phyloP scores from a whole-genome alignment of 176 grass and related monocot species.

The Avena atlantica region DNA sequence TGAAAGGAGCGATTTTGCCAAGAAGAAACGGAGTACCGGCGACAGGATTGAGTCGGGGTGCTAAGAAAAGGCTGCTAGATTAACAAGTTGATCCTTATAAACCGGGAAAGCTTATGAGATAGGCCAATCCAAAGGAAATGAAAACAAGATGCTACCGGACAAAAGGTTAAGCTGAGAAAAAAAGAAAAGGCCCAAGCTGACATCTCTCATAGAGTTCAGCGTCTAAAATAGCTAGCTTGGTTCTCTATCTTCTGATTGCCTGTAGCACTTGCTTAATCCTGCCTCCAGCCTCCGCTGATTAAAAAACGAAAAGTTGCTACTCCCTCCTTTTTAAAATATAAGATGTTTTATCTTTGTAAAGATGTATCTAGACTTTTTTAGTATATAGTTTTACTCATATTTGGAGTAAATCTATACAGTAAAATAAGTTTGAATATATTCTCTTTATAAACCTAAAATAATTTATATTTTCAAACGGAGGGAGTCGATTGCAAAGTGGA shows the following conservation, averaged over 20 bases:
- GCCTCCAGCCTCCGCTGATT: neutral
- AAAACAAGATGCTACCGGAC: conserved; percentile 49
- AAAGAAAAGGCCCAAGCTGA: conserved; percentile 8
- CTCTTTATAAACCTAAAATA: too few species aligned
- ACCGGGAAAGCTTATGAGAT: conserved; percentile 29
- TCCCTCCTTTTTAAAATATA: too few species aligned
- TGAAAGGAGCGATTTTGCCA: too few species aligned
- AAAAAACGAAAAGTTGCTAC: neutral
- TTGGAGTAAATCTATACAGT: too few species aligned
- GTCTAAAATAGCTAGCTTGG: conserved; percentile 14
- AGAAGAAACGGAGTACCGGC: too few species aligned
- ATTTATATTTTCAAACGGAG: too few species aligned
- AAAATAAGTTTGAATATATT: too few species aligned
- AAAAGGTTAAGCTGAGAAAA: conserved; percentile 37
- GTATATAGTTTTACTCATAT: too few species aligned
- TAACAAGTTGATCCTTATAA: conserved; percentile 31
- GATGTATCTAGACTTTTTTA: too few species aligned
- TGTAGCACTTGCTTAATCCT: conserved; percentile 37
- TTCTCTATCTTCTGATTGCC: conserved; percentile 45
- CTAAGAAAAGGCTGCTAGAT: neutral
- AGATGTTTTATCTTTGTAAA: too few species aligned
- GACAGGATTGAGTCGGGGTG: too few species aligned
- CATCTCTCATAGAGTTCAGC: conserved; percentile 33
- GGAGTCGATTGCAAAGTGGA: conserved; percentile 19
- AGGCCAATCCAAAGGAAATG: conserved; percentile 30